Evolutionary conservation across 2,329 filamentous ascomycete genomes (phyloP), one percentile per base, ranked within the genome.

Genomic region (Neonectria sp.): DNA sequence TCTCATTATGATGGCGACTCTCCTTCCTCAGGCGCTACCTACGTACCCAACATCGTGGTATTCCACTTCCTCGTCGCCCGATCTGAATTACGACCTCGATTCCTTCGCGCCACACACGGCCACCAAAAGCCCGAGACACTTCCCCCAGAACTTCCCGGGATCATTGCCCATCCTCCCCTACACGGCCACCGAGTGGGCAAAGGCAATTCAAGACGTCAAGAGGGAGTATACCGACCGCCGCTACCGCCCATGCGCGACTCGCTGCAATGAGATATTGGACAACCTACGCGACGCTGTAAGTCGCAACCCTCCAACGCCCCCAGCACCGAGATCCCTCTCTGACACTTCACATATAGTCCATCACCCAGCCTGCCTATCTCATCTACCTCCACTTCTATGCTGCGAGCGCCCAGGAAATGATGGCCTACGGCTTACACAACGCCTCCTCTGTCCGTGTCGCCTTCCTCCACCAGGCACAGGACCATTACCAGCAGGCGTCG

Each of bases 351-450:
- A 27, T 25, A 12, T 52, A 78, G 77, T 80, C 80, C 13, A 75
- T 81, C 29, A 79, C 86, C 24, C 86, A 89, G 73, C 85, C 87
- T 2, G 80, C 86, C 7, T 86, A 90, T 73, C 80, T 89, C 37
- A 86, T 90, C 70, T 89, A 89, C 67, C 82, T 90, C 6, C 85
- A 89, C 75, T 90, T 90, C 75, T 90, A 90, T 68, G 88, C 88
- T n/a, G 88, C 88, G 24, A 85, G 83, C n/a, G 86, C 88, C 15
- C 82, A 88, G 48, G 88, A 90, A 73, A 85, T 86, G 80, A 87
- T 87, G 71, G 87, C 87, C 1, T 82, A 84, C 31, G 81, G 83
- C 40, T 79, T 89, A 8, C 82, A 83, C 17, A 78, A 82, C 12
- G 82, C 81, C 2, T 86, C 86, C 0, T 76, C 82, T 3, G 82